phyloP scores from a whole-genome alignment of 2,329 filamentous ascomycete genomes.

The Phoma sp. region DNA sequence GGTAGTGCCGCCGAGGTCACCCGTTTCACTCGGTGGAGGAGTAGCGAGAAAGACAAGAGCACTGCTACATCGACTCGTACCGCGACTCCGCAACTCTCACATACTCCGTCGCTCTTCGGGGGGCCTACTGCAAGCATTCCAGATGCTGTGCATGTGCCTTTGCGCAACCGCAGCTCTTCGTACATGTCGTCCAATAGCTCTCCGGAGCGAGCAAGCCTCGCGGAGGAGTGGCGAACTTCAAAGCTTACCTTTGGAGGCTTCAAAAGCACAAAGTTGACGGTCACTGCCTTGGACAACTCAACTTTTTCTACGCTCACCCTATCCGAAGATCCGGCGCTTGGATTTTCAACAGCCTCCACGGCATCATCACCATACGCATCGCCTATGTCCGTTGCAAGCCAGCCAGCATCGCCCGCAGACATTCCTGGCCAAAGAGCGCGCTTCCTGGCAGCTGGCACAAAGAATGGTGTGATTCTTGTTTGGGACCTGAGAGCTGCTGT shows the following conservation, averaged over 20 bases:
- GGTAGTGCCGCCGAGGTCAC: conserved; percentile 59
- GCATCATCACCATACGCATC: conserved; percentile 61
- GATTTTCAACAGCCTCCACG: conserved; percentile 60
- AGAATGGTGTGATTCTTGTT: conserved; percentile 74
- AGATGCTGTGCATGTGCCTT: conserved; percentile 25
- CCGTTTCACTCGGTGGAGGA: conserved; percentile 63
- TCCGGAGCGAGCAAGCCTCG: conserved; percentile 41
- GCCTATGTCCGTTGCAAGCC: conserved; percentile 57
- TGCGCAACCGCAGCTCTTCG: conserved; percentile 39
- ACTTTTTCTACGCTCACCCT: conserved; percentile 72
- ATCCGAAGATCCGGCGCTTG: conserved; percentile 77
- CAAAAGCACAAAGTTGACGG: conserved; percentile 67
- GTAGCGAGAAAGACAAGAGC: conserved; percentile 38
- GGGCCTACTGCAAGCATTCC: conserved; percentile 42
- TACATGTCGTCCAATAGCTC: conserved; percentile 46
- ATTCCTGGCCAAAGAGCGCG: conserved; percentile 86
- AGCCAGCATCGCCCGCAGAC: conserved; percentile 58
- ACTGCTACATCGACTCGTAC: conserved; percentile 24
- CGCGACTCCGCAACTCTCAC: conserved; percentile 23
- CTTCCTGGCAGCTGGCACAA: conserved; percentile 81
- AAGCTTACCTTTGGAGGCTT: conserved; percentile 66
- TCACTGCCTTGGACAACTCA: conserved; percentile 76
- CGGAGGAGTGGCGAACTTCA: conserved; percentile 72
- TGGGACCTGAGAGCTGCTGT: conserved; percentile 81
- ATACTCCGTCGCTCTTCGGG: conserved; percentile 58